Base-by-base conservation (phyloP, 768 basidiomycete species). In the Termitomyces sp. region DNA sequence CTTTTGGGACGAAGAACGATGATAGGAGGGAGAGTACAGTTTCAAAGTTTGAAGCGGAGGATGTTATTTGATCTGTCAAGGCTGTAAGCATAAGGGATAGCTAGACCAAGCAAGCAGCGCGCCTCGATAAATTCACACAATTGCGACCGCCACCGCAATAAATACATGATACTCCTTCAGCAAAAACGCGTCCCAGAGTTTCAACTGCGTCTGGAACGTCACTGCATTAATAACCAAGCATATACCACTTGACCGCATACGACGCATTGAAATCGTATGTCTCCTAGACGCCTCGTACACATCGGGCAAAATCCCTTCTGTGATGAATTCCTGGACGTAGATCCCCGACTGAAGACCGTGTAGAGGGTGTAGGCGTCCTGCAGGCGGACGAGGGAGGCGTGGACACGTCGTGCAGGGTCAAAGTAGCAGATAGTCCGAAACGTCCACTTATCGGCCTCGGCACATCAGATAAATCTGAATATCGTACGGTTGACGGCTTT, bases 231-330 rank as follows among this genome's bases (percentile, higher is more conserved):
- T n/a, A n/a, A n/a, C n/a, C n/a, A n/a, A n/a, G n/a, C 69, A 99
- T 98, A 68, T 98, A 99, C 97, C 97, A 98, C 71, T 98, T 98
- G 2, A 95, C 98, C 26, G 94, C 94, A 72, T 96, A 99, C 19
- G 92, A 84, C 28, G 94, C 12, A 93, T 94, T 8, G 90, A 90
- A 56, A 99, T 88, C 81, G 83, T 88, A 63, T 98, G 87, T 63
- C 82, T 87, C 73, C 85, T 82, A 72, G 98, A 94, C 19, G 90
- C 85, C 19, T 75, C 77, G 63, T 89, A 95, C 28, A 98, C 92
- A 26, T 82, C 85, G 0, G 97, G 97, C 86, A 98, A 88, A 75
- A 90, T 82, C 57, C 78, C 76, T 68, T 95, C 83, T 68, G 85
- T 90, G 43, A 97, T 79, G 44, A 88, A 83, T 66, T 99, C 96